phyloP scores from a whole-genome alignment of 2,329 filamentous ascomycete genomes.

The Aspergillus aculeatinus region DNA sequence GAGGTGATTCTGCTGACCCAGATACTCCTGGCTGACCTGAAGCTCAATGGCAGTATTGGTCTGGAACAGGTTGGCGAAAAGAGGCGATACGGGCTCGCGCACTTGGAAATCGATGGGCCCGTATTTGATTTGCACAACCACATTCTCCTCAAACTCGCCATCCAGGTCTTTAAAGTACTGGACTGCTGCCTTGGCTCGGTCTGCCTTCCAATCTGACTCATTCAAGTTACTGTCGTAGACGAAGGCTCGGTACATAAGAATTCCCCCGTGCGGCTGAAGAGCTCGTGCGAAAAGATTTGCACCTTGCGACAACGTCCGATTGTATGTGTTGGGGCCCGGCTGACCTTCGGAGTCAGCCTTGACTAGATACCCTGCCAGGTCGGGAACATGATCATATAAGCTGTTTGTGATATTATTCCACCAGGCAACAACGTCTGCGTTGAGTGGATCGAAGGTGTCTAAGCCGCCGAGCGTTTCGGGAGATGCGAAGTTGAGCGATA shows the following conservation, averaged over 20 bases:
- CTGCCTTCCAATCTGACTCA: conserved; percentile 62
- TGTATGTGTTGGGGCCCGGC: conserved; percentile 67
- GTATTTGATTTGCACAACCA: conserved; percentile 71
- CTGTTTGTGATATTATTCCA: conserved; percentile 61
- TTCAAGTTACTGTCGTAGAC: conserved; percentile 63
- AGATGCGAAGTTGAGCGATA: conserved; percentile 68
- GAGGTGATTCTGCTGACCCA: conserved; percentile 68
- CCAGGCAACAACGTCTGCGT: conserved; percentile 59
- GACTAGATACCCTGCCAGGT: conserved; percentile 67
- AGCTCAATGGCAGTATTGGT: conserved; percentile 61
- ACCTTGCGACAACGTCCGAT: conserved; percentile 66
- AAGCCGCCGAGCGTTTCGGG: conserved; percentile 59
- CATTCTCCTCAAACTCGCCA: conserved; percentile 66
- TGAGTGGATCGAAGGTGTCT: conserved; percentile 64
- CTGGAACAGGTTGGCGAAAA: conserved; percentile 56
- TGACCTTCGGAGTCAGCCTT: conserved; percentile 74
- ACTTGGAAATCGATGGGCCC: conserved; percentile 74
- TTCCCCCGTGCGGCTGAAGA: conserved; percentile 57
- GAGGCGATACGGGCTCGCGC: conserved; percentile 63
- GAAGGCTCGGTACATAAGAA: conserved; percentile 71
- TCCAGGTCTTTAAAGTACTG: conserved; percentile 66
- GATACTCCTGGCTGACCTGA: conserved; percentile 67
- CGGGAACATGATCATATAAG: conserved; percentile 62
- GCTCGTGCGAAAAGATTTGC: conserved; percentile 67
- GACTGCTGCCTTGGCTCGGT: conserved; percentile 69